Conservation (phyloP, 805 yeast species). For the Maudiozyma pseudohumilis region DNA sequence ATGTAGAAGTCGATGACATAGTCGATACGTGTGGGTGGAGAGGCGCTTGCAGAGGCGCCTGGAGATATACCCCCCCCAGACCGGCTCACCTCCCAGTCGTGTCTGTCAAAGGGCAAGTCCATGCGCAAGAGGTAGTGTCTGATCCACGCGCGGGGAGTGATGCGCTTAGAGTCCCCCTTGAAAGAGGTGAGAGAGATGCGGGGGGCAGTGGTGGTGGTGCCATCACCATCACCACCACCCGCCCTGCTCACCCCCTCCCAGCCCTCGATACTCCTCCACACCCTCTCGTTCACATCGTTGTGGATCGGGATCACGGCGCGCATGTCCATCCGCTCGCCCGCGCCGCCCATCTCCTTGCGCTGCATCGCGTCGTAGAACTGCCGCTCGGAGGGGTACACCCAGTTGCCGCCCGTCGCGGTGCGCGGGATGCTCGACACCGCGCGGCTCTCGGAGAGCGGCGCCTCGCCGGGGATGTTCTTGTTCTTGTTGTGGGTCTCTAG, state of each 20-base stretch:
- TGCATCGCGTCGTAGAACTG: slow-evolving; percentile 93
- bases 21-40: slow-evolving; percentile 44
- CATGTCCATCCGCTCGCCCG: slow-evolving; percentile 75
- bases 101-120: slow-evolving; percentile 85
- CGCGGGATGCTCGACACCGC: slow-evolving; percentile 78
- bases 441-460: slow-evolving; percentile 43
- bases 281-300: slow-evolving; percentile 85
- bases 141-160: slow-evolving; percentile 82
- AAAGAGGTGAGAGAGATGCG: slow-evolving; percentile 75
- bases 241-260: slow-evolving; percentile 60
- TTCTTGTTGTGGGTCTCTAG: slow-evolving; percentile 28
- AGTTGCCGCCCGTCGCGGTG: slow-evolving; percentile 52
- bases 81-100: slow-evolving; percentile 84
- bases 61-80: slow-evolving; percentile 43
- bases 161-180: slow-evolving; percentile 75
- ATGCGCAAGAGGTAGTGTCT: slow-evolving; percentile 52
- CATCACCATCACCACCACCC: background rate
- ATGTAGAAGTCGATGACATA: slow-evolving; percentile 89
- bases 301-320: slow-evolving; percentile 86
- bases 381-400: slow-evolving; percentile 94
- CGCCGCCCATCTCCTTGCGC: slow-evolving; percentile 68
- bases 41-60: background rate
- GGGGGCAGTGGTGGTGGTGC: slow-evolving; percentile 35
- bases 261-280: slow-evolving; percentile 71
- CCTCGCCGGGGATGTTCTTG: slow-evolving; percentile 16